A percentile compares a stretch with the other conserved stretches of the same genome.
Evolutionary conservation across 2,329 filamentous ascomycete genomes (phyloP).

Genomic region (Microdochium paspali): DNA sequence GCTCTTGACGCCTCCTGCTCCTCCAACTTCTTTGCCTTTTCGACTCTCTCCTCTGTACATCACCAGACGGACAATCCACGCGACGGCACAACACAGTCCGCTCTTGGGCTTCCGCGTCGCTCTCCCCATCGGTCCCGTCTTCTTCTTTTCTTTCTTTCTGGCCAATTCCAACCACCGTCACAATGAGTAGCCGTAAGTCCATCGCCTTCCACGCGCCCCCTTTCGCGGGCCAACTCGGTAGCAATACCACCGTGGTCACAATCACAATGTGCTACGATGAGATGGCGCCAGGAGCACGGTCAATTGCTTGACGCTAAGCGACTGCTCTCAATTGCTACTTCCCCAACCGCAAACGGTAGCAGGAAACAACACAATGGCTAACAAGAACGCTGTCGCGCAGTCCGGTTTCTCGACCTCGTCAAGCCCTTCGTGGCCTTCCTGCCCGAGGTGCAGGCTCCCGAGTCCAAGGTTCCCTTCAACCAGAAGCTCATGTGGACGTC

Average conservation of each 20-base stretch:
- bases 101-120: not conserved
- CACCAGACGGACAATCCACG: not conserved
- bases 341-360: too few relatives aligned
- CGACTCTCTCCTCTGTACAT: not conserved
- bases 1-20: not conserved
- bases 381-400: constrained; percentile 32
- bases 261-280: too few relatives aligned
- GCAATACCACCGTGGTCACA: constrained; percentile 6
- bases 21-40: not conserved
- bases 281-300: too few relatives aligned
- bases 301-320: not conserved
- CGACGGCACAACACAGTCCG: not conserved
- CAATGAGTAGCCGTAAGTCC: constrained; percentile 27
- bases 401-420: constrained; percentile 98
- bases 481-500: constrained; percentile 95
- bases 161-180: constrained; percentile 11
- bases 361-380: not conserved
- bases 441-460: constrained; percentile 95
- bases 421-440: constrained; percentile 99
- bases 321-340: not conserved
- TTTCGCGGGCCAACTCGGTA: constrained; percentile 11
- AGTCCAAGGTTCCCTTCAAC: constrained; percentile 98
- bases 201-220: constrained; percentile 1
- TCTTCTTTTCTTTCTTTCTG: constrained; percentile 10
- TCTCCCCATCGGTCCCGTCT: constrained; percentile 6